Base-by-base conservation (phyloP, 2,329 filamentous ascomycete species). In the Hysterium pulicare region DNA sequence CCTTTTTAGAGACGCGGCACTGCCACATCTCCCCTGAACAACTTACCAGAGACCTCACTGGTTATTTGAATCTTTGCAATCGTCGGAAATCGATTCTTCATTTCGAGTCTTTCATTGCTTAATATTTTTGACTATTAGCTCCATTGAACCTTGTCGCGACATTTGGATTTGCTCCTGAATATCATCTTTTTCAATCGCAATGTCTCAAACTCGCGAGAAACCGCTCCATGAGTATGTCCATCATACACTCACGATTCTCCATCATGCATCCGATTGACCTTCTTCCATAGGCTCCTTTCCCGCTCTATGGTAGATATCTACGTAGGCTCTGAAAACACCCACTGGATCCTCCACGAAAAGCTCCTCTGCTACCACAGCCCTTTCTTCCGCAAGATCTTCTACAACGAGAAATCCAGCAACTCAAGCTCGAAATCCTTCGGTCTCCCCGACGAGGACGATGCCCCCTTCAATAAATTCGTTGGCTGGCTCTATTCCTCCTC, bases 311-410 rank as follows among this genome's bases (percentile, higher is more conserved):
- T 78, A 44, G 73, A 78, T 62, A 71, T 79, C 60, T 78, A 78
- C 58, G 72, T 79, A 58, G 76, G 76, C 41, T 49, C 67, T 5
- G 71, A 76, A 26, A 75, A 75, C 63, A 77, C 74, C 2, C 72
- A 75, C 59, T 79, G 74, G 74, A 68, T 72, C 42, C 66, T 79
- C 3, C 76, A 78, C 67, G 74, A 79, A 55, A 76, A 76, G 50
- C 74, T 79, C 6, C 71, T 79, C 34, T 77, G 73, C 67, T 57
- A 76, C 54, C 70, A 76, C 60, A 76, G 73, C 24, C 69, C 70
- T 36, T 77, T 75, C 67, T 78, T 79, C 70, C 66, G 71, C 53
- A 68, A 71, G 41, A 70, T 73, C 61, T 77, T 79, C 67, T 71
- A 74, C 58, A 52, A 48, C 42, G 67, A 69, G 38, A 44, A 42